phyloP scores from a whole-genome alignment of 768 basidiomycete genomes.

The Rhodosporidiobolus odoratus region DNA sequence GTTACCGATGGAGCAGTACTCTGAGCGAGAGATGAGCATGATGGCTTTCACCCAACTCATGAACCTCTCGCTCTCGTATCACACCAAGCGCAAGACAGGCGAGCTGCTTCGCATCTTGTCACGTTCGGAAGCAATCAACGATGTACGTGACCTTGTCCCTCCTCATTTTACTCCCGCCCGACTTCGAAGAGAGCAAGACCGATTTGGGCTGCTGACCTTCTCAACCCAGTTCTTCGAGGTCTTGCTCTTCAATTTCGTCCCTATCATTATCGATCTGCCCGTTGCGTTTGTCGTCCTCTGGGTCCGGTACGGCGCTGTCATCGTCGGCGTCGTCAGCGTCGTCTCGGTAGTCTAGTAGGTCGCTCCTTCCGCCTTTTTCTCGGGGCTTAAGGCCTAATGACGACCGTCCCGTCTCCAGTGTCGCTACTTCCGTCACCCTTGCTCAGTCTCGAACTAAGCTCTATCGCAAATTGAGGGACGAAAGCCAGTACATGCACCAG shows the following conservation, averaged over 20 bases:
- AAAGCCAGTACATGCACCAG: constrained; percentile 74
- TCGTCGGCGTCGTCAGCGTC: constrained; percentile 46
- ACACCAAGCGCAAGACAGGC: constrained; percentile 71
- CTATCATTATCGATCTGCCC: constrained; percentile 68
- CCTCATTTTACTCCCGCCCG: neutral
- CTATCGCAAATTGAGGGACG: constrained; percentile 35
- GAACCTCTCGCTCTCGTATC: constrained; percentile 55
- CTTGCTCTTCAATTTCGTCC: constrained; percentile 74
- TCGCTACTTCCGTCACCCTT: constrained; percentile 27
- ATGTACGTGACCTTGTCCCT: constrained; percentile 46
- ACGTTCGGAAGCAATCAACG: constrained; percentile 80
- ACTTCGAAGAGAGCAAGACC: neutral
- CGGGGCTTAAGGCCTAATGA: neutral
- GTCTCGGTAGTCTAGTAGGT: constrained; percentile 50
- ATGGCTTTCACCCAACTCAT: constrained; percentile 81
- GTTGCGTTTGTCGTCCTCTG: constrained; percentile 57
- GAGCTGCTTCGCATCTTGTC: constrained; percentile 76
- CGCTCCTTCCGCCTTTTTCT: neutral
- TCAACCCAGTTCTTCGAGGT: constrained; percentile 51
- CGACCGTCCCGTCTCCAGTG: constrained; percentile 3
- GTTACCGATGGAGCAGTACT: constrained; percentile 69
- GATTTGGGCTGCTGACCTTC: neutral
- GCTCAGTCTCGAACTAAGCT: constrained; percentile 30
- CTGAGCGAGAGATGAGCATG: constrained; percentile 66
- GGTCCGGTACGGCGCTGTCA: constrained; percentile 43